Conservation (phyloP, 1,284 basidiomycete species). For the Microbotryomycetes sp. region DNA sequence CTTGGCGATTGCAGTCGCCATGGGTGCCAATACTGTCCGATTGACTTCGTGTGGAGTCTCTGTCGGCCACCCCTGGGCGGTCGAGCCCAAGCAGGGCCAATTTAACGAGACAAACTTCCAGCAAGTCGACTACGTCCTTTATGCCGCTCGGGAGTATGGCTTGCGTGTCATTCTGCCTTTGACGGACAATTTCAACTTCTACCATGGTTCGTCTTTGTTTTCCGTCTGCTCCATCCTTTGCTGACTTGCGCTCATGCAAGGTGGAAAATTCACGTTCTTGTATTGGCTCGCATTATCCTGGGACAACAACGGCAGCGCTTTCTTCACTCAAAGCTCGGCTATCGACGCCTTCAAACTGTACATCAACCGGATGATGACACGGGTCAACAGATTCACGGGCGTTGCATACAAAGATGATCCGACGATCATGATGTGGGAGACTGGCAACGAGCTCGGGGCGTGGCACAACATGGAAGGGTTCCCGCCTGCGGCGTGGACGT, state of each 20-base stretch:
- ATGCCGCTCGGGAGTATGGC: slow-evolving; percentile 23
- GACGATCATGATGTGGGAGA: slow-evolving; percentile 30
- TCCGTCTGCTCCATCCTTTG: neutral
- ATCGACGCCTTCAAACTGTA: slow-evolving; percentile 3
- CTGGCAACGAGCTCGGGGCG: slow-evolving; percentile 28
- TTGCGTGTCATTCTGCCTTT: slow-evolving; percentile 12
- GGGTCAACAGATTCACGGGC: slow-evolving; percentile 27
- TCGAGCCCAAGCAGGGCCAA: neutral
- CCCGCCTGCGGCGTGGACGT: slow-evolving; percentile 24
- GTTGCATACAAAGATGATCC: slow-evolving; percentile 25
- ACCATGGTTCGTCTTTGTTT: neutral
- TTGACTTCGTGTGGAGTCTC: slow-evolving; percentile 12
- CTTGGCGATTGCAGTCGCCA: slow-evolving; percentile 25
- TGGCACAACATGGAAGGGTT: slow-evolving; percentile 12
- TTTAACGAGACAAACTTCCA: neutral
- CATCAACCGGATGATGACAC: neutral
- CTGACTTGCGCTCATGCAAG: neutral
- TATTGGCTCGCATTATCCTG: neutral
- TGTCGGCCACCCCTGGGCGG: slow-evolving; percentile 1
- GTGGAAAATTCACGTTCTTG: slow-evolving; percentile 21
- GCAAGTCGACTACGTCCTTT: slow-evolving; percentile 15
- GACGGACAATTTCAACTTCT: slow-evolving; percentile 16
- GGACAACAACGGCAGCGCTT: slow-evolving; percentile 5
- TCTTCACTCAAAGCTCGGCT: slow-evolving; percentile 8
- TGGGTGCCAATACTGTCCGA: slow-evolving; percentile 26